Evolutionary conservation across 306 rosid species (phyloP).

Genomic region (Pyrus bretschneideri): DNA sequence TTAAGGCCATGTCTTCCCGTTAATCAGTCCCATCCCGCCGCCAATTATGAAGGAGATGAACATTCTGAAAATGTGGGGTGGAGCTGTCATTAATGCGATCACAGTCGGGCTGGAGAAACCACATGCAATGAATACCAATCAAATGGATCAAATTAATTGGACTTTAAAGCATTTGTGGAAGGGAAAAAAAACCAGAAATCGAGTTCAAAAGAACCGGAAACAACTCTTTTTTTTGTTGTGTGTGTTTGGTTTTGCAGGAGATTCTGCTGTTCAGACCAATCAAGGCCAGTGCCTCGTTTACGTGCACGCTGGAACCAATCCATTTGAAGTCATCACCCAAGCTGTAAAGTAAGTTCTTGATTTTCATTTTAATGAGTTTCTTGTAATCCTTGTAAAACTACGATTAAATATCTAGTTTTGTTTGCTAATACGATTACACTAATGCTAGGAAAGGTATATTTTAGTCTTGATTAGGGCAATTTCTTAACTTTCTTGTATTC

Average conservation of each 20-base stretch:
- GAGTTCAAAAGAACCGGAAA: conserved; percentile 39
- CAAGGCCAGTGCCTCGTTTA: conserved; percentile 82
- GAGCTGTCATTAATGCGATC: conserved; percentile 39
- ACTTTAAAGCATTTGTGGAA: conserved; percentile 52
- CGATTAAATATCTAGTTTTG: not conserved
- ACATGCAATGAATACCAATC: conserved; percentile 28
- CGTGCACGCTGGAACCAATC: conserved; percentile 93
- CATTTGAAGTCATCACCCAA: conserved; percentile 83
- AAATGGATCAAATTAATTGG: conserved; percentile 43
- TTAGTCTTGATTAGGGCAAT: not conserved
- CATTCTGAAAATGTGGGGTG: conserved; percentile 37
- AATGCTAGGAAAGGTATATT: not conserved
- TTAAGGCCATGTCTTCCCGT: conserved; percentile 30
- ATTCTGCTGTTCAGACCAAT: conserved; percentile 60
- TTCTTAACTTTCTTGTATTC: not conserved
- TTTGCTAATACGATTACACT: not conserved
- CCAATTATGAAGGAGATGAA: conserved; percentile 28
- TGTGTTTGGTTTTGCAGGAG: conserved; percentile 91
- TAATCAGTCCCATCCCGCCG: conserved; percentile 39
- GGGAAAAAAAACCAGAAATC: conserved; percentile 25
- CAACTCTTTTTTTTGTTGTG: conserved; percentile 51
- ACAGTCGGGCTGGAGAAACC: conserved; percentile 44
- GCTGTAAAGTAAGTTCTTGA: conserved; percentile 65
- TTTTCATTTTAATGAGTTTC: not conserved
- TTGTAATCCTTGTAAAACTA: not conserved